phyloP scores from a whole-genome alignment of 306 rosid species.

The Castanea crenata region DNA sequence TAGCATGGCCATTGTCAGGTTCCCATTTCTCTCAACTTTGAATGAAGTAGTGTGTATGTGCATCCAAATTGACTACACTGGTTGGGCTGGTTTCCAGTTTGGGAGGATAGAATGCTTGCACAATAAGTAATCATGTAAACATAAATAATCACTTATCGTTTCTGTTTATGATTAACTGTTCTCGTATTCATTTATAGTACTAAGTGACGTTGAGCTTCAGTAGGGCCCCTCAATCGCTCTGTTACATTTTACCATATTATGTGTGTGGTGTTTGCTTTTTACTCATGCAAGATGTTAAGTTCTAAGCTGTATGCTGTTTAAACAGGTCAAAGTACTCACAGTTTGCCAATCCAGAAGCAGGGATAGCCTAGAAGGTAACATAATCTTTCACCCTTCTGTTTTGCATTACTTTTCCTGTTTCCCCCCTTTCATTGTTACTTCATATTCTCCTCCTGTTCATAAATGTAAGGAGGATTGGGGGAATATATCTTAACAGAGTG shows the following conservation, averaged over 20 bases:
- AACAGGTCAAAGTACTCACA: constrained; percentile 81
- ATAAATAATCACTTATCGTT: background rate
- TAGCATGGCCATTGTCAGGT: background rate
- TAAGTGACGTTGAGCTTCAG: background rate
- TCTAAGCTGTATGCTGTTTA: constrained; percentile 28
- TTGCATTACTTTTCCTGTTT: background rate
- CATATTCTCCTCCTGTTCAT: background rate
- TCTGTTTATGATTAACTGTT: background rate
- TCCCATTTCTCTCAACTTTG: background rate
- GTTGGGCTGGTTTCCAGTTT: background rate
- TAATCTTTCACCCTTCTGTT: background rate
- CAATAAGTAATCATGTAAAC: background rate
- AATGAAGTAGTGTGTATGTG: background rate
- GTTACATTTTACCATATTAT: background rate
- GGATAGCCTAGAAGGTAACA: constrained; percentile 57
- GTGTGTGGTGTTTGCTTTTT: background rate
- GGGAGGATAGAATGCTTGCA: background rate
- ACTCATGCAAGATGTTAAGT: constrained; percentile 13
- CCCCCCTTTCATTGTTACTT: background rate
- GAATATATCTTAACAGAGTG: background rate
- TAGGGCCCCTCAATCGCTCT: background rate
- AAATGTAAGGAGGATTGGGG: background rate
- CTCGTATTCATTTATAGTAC: background rate
- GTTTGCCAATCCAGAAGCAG: constrained; percentile 66
- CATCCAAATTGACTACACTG: background rate